Conservation (phyloP, 768 basidiomycete species). For the Russula brevipes region DNA sequence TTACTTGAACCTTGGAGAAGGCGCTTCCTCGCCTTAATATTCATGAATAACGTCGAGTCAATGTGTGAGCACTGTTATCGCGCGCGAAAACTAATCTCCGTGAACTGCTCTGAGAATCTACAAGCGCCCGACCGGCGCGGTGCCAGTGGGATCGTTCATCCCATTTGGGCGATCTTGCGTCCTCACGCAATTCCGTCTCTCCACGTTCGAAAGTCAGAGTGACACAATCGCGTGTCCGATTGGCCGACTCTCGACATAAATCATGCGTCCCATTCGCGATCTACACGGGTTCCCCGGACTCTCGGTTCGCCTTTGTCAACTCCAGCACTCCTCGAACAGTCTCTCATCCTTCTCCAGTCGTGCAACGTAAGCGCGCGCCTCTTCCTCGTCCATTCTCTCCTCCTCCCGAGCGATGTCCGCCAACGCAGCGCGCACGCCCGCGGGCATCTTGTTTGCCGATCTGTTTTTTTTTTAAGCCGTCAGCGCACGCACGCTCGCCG, state of each 20-base stretch:
- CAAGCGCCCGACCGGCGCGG: too few species aligned
- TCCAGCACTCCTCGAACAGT: constrained; percentile 67
- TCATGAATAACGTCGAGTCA: background rate
- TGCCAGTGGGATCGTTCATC: too few species aligned
- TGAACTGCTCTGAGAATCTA: background rate
- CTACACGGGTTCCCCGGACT: too few species aligned
- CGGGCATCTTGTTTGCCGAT: constrained; percentile 95
- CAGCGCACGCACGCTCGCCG: background rate
- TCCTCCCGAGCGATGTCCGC: constrained; percentile 43
- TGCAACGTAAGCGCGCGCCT: constrained; percentile 56
- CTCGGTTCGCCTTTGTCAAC: background rate
- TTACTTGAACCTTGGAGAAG: background rate
- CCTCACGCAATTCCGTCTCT: too few species aligned
- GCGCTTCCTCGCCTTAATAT: too few species aligned
- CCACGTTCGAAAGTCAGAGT: too few species aligned
- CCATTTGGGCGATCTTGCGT: too few species aligned
- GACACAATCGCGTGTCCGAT: too few species aligned
- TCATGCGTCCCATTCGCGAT: too few species aligned
- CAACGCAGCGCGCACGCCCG: constrained; percentile 74
- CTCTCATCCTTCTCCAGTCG: constrained; percentile 62
- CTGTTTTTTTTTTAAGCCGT: constrained; percentile 37
- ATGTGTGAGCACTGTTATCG: background rate
- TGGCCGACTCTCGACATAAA: too few species aligned
- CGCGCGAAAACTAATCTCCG: background rate
- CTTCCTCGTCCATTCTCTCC: constrained; percentile 47